Conservation (phyloP, 352 stramenopile genomes). For the Phytophthora brassicae region DNA sequence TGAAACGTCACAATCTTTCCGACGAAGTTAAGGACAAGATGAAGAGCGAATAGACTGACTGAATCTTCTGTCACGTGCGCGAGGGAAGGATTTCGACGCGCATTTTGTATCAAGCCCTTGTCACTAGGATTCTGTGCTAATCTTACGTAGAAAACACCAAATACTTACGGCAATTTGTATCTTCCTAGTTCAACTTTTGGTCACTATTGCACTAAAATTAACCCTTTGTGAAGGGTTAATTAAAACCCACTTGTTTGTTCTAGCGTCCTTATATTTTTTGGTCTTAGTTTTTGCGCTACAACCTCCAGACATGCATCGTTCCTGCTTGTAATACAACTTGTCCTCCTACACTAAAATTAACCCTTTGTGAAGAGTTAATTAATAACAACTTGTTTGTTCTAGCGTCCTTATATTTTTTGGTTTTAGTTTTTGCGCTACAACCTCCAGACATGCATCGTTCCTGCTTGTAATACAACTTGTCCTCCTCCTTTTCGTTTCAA, state of each 20-base stretch:
- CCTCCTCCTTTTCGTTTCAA: background rate
- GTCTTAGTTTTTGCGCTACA: conserved; percentile 21
- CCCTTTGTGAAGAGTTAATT: no score
- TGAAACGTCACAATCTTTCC: conserved; percentile 82
- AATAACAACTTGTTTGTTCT: no score
- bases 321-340: conserved; percentile 3
- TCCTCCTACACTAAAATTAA: no score
- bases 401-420: conserved; percentile 25
- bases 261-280: conserved; percentile 24
- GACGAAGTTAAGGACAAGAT: conserved; percentile 69
- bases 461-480: conserved; percentile 1
- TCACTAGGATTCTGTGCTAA: conserved; percentile 31
- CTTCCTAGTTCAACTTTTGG: background rate
- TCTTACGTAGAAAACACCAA: conserved; percentile 8
- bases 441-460: conserved; percentile 16
- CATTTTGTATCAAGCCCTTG: conserved; percentile 29
- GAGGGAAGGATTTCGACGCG: no score
- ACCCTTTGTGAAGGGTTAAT: no score
- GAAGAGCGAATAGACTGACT: conserved; percentile 59
- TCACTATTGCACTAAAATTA: no score
- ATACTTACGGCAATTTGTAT: conserved; percentile 31
- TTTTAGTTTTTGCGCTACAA: conserved; percentile 22
- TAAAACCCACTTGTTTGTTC: no score
- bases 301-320: conserved; percentile 18
- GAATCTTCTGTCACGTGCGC: conserved; percentile 1